Evolutionary conservation across 495 filamentous ascomycete genomes (phyloP), one percentile per base, ranked within the genome.

Genomic region (Aspergillus leporis): DNA sequence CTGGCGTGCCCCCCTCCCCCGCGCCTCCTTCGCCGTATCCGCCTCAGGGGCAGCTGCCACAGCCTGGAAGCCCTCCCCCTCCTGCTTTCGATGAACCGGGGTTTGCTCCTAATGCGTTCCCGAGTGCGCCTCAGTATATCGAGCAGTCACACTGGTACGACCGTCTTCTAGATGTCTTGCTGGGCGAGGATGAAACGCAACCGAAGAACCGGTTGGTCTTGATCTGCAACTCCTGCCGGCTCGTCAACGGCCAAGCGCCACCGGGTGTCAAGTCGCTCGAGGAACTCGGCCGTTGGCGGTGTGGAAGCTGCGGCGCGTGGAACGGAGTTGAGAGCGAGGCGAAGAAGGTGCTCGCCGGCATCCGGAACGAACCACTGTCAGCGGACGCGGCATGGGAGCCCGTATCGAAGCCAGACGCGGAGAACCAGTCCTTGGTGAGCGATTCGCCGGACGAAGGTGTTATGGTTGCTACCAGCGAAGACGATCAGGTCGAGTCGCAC

Each of bases 241-340:
- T 97, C 10, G 93, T 99, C 32, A 99, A 99, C 67, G 94, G 94
- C 4, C 93, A 97, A 66, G 94, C 95, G 2, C 93, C 94, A 12
- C 94, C 94, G 0, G 94, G 95, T 2, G 85, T 88, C 3, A 88
- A 85, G 66, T 84, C 78, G 0, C 74, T 92, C 16, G 84, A 90
- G 16, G 93, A 97, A 45, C 70, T 99, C 0, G 94, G 93, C 10
- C 82, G 79, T 62, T 99, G 94, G 94, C 86, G 87, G 53, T 99
- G 94, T 75, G 88, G 86, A 58, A 86, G 84, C 45, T 99, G 94
- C 66, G 87, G 89, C 1, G 78, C 84, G n/a, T 83, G 82, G 80
- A 98, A 98, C 70, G 93, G 93, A 2, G 82, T 87, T 63, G 88
- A 91, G 60, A 85, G 86, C 56, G 88, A 91, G 63, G 85, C 83